phyloP scores from a whole-genome alignment of 2,329 filamentous ascomycete species.

The Hyphodiscus sp. region DNA sequence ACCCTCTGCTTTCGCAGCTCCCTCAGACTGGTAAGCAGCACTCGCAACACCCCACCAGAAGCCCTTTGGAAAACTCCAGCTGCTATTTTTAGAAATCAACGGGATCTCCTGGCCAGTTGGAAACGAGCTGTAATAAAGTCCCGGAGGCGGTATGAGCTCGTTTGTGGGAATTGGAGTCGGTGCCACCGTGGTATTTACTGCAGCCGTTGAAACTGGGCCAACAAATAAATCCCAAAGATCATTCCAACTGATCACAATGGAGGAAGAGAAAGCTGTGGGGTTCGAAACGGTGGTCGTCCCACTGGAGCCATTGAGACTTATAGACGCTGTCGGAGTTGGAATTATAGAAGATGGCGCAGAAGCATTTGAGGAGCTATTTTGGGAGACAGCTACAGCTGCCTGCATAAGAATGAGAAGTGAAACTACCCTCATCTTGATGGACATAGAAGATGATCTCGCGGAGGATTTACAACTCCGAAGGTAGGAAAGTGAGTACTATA shows the following conservation, averaged over 20 bases:
- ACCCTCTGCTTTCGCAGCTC: conserved; percentile 39
- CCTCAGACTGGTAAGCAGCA: conserved; percentile 40
- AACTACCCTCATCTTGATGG: not conserved
- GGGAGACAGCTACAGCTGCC: not conserved
- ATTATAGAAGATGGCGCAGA: not conserved
- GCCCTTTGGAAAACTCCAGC: conserved; percentile 21
- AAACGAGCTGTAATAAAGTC: conserved; percentile 16
- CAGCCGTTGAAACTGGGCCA: conserved; percentile 18
- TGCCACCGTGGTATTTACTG: conserved; percentile 20
- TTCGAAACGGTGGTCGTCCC: not conserved
- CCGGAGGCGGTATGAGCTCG: conserved; percentile 22
- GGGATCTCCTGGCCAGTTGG: conserved; percentile 17
- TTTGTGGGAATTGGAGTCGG: conserved; percentile 20
- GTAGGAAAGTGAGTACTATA: not conserved
- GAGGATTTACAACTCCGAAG: no score
- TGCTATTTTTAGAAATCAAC: conserved; percentile 15
- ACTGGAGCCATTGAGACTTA: not conserved
- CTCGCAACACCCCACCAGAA: conserved; percentile 40
- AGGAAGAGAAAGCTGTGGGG: not conserved
- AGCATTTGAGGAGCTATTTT: not conserved
- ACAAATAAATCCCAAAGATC: conserved; percentile 21
- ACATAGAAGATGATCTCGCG: not conserved
- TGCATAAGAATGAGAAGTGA: not conserved
- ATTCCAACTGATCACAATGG: not conserved
- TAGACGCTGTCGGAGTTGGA: not conserved